Evolutionary conservation across 2,329 filamentous ascomycete genomes (phyloP), one percentile per base, ranked within the genome.

Genomic region (Acrocalymma vagum): DNA sequence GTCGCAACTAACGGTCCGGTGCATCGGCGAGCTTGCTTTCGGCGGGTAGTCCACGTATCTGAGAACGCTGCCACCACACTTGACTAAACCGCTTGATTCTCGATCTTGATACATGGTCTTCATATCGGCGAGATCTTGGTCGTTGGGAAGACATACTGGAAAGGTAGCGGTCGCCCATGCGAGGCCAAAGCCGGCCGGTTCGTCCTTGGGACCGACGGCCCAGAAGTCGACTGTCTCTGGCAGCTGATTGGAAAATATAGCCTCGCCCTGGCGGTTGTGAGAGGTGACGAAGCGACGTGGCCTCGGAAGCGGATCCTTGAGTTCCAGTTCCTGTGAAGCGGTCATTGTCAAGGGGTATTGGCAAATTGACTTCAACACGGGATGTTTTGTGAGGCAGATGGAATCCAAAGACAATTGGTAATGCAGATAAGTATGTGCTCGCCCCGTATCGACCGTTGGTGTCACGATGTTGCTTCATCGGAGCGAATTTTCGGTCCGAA

Each of bases 101-200:
- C 26, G 25, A 63, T 49, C 8, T 57, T 33, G 13, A 77, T 62
- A 42, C 71, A 70, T 29, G 48, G 40, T 27, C 69, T 53, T 59
- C 79, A 78, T 6, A 58, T 57, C 23, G n/a, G 45, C 38, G 5
- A 80, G 55, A 56, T 81, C 77, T 39, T 62, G 47, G 32, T 73
- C 65, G 14, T 55, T 41, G 53, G 62, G 62, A 28, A 80, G 60
- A 24, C 71, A 45, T 9, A 71, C 65, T 1, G 77, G 76, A 37
- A 69, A 72, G 27, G 61, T 46, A n/a, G 69, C 61, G 5, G 78
- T 74, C 4, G 72, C 67, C 56, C 80, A 79, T 20, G 60, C 64
- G 9, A 77, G 67, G 17, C 59, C 64, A 53, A 78, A 78, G 16
- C 30, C 30, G 4, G 18, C 30, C 13, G 30, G 30, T 53, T 58